These are phyloP conservation scores for Scorias spongiosa DNA, from an alignment of 2,329 filamentous ascomycete species.

Conservation along the genomic window DNA sequence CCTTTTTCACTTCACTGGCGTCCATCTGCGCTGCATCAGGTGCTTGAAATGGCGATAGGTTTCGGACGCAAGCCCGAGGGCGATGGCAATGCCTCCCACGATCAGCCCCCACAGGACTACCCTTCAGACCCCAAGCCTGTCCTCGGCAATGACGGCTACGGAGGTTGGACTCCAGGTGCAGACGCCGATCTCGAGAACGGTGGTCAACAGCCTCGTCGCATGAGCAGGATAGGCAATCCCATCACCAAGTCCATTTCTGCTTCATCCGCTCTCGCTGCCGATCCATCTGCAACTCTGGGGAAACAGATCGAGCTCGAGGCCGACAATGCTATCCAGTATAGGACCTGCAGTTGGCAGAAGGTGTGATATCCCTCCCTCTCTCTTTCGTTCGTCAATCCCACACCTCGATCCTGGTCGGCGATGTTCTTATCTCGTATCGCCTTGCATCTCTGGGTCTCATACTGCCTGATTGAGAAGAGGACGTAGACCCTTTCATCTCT, in stretches of 20 bases:
- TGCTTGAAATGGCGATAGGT: conserved; percentile 38
- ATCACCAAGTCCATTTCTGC: conserved; percentile 20
- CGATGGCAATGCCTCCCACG: conserved; percentile 1
- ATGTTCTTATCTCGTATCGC: too few species aligned
- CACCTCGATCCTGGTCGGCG: too few species aligned
- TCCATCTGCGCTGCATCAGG: conserved; percentile 28
- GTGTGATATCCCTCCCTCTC: neutral
- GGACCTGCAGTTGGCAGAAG: conserved; percentile 81
- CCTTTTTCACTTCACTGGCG: conserved; percentile 12
- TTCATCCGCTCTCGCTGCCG: conserved; percentile 19
- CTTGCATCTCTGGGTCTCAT: too few species aligned
- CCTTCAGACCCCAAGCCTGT: conserved; percentile 3
- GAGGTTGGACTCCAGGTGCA: conserved; percentile 9
- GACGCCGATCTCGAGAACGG: conserved; percentile 16
- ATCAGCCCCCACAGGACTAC: neutral
- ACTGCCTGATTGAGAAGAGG: too few species aligned
- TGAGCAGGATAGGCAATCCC: conserved; percentile 27
- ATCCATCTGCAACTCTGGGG: conserved; percentile 31
- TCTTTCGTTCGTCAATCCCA: neutral
- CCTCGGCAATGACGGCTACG: conserved; percentile 12
- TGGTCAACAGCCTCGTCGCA: conserved; percentile 16
- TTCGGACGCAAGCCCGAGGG: conserved; percentile 4
- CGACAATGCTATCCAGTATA: conserved; percentile 71
- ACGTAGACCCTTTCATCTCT: too few species aligned
- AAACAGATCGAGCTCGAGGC: conserved; percentile 65